Conservation (phyloP, 2,329 filamentous ascomycete genomes). For the Apiospora aurea region DNA sequence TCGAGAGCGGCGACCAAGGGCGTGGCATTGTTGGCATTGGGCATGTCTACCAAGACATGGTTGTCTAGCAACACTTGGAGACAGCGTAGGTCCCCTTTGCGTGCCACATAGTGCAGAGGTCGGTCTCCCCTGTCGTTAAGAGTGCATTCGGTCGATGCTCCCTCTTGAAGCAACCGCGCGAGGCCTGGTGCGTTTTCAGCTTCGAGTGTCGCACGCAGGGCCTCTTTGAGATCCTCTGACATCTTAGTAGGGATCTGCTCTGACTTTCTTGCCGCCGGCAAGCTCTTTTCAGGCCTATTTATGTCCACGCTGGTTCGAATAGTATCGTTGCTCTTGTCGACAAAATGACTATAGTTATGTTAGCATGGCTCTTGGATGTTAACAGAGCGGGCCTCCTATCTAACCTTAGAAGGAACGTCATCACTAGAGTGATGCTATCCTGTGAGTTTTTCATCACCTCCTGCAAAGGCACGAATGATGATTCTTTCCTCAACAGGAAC, state of each 20-base stretch:
- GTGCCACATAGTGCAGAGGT: not conserved
- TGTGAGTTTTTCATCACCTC: not conserved
- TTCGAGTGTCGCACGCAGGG: not conserved
- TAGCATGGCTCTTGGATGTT: not conserved
- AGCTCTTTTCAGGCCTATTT: not conserved
- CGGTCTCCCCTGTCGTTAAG: not conserved
- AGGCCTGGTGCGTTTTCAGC: not conserved
- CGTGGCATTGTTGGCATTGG: not conserved
- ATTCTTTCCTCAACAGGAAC: not conserved
- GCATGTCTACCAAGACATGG: not conserved
- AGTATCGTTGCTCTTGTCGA: not conserved
- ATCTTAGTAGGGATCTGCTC: not conserved
- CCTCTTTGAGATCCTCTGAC: not conserved
- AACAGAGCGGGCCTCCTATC: too few relatives aligned
- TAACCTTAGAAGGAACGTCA: too few relatives aligned
- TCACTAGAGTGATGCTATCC: too few relatives aligned
- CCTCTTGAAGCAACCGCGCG: not conserved
- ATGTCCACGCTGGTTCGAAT: too few relatives aligned
- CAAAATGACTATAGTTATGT: not conserved
- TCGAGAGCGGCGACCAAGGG: not conserved
- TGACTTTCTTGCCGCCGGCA: not conserved
- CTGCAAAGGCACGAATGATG: not conserved
- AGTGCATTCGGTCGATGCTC: not conserved
- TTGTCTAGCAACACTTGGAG: not conserved
- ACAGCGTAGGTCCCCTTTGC: not conserved